These are phyloP conservation scores for Pseudonitzschia delicatissima DNA, from an alignment of 108 stramenopile genomes.

Conservation along the genomic window DNA sequence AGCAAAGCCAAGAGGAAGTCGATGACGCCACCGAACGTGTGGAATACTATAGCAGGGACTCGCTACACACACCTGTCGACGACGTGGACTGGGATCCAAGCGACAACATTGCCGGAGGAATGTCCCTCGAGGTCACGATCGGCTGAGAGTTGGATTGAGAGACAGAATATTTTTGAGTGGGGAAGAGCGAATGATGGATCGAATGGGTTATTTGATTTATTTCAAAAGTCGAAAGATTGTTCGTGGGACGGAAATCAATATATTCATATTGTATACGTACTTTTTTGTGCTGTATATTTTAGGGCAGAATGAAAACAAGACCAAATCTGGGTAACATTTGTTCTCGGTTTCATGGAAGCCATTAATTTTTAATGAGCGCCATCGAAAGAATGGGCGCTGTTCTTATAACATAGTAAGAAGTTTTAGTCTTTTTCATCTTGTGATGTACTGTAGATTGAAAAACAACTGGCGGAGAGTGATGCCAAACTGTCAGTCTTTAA, in stretches of 20 bases:
- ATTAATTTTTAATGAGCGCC: too few relatives aligned
- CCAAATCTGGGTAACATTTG: not conserved
- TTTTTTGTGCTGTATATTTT: not conserved
- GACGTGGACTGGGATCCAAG: constrained; percentile 57
- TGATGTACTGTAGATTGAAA: too few relatives aligned
- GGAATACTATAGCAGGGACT: constrained; percentile 13
- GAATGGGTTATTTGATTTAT: constrained; percentile 7
- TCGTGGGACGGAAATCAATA: not conserved
- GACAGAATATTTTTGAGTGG: too few relatives aligned
- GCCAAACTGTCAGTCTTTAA: too few relatives aligned
- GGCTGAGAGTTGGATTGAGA: not conserved
- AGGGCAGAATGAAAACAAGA: not conserved
- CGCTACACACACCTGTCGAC: constrained; percentile 11
- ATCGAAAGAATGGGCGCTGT: too few relatives aligned
- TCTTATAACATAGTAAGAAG: too few relatives aligned
- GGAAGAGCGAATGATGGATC: not conserved
- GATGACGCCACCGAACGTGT: constrained; percentile 23
- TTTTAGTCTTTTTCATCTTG: too few relatives aligned
- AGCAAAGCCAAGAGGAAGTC: not conserved
- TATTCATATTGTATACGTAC: too few relatives aligned
- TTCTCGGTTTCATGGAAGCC: not conserved
- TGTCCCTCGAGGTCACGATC: constrained; percentile 20
- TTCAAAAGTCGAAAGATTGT: not conserved
- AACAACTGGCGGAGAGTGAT: too few relatives aligned
- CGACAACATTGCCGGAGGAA: constrained; percentile 38